Evolutionary conservation across 768 basidiomycete species (phyloP).

Genomic region (Hypholoma fasciculare): DNA sequence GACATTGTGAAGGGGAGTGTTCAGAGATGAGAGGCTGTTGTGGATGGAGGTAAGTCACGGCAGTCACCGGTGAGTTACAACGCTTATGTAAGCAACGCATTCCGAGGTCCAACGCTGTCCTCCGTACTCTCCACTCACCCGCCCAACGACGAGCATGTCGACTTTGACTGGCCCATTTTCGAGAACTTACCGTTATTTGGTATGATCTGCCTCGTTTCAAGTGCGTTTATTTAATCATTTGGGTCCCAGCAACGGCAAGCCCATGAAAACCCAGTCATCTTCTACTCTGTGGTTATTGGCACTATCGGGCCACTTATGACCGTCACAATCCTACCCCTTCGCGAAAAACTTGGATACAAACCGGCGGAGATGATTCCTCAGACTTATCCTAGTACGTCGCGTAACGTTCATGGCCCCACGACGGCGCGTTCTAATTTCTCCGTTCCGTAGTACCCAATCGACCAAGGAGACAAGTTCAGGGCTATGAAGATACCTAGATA

Average conservation of each 20-base stretch:
- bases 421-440: background rate
- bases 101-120: constrained; percentile 7
- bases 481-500: constrained; percentile 66
- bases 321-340: constrained; percentile 76
- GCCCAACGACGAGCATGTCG: constrained; percentile 33
- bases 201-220: constrained; percentile 16
- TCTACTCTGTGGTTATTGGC: constrained; percentile 82
- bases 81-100: constrained; percentile 12
- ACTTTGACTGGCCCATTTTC: constrained; percentile 47
- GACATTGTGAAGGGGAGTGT: constrained; percentile 38
- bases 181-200: constrained; percentile 52
- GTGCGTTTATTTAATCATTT: background rate
- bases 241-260: constrained; percentile 78
- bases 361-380: constrained; percentile 70
- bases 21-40: background rate
- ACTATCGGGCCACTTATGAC: constrained; percentile 74
- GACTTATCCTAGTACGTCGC: constrained; percentile 73
- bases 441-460: constrained; percentile 63
- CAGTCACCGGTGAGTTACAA: background rate
- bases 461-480: constrained; percentile 63
- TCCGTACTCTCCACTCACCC: constrained; percentile 3
- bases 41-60: background rate
- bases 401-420: background rate
- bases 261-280: constrained; percentile 89
- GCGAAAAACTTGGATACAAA: constrained; percentile 69